Conservation (phyloP, 805 yeast genomes). For the Saccharomycopsis sp. region DNA sequence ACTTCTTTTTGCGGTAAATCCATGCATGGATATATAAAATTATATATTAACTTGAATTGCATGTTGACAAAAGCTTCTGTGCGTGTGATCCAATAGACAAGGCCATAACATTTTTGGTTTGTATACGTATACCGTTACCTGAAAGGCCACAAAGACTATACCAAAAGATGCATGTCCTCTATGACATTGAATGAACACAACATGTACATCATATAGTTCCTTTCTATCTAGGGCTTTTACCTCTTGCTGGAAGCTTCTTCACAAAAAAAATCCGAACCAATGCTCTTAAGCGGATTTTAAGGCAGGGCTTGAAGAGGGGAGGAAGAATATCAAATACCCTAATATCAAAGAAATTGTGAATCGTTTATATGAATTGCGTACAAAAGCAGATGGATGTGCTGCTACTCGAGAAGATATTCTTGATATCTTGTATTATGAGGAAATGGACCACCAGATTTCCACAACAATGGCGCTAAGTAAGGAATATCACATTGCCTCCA, state of each 20-base stretch:
- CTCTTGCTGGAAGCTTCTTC: constrained; percentile 53
- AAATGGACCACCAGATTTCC: background rate
- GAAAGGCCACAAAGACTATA: too few species aligned
- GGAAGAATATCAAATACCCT: constrained; percentile 17
- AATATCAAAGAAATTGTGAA: constrained; percentile 43
- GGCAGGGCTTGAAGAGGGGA: constrained; percentile 48
- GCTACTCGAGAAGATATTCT: constrained; percentile 53
- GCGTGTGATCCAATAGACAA: too few species aligned
- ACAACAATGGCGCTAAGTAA: background rate
- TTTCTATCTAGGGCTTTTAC: constrained; percentile 59
- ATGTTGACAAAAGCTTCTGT: too few species aligned
- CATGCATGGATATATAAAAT: too few species aligned
- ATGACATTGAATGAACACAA: too few species aligned
- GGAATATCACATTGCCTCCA: constrained; percentile 30
- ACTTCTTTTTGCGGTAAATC: too few species aligned
- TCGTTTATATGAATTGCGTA: constrained; percentile 56
- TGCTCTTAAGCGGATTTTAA: constrained; percentile 57
- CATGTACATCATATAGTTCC: too few species aligned
- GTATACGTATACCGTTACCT: too few species aligned
- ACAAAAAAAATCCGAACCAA: constrained; percentile 61
- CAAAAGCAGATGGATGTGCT: constrained; percentile 38
- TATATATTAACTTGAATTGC: too few species aligned
- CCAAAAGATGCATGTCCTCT: too few species aligned
- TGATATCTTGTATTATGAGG: background rate
- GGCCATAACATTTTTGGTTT: too few species aligned